Evolutionary conservation across 2,329 filamentous ascomycete genomes (phyloP), one percentile per base, ranked within the genome.

Genomic region (Neonectria hederae): DNA sequence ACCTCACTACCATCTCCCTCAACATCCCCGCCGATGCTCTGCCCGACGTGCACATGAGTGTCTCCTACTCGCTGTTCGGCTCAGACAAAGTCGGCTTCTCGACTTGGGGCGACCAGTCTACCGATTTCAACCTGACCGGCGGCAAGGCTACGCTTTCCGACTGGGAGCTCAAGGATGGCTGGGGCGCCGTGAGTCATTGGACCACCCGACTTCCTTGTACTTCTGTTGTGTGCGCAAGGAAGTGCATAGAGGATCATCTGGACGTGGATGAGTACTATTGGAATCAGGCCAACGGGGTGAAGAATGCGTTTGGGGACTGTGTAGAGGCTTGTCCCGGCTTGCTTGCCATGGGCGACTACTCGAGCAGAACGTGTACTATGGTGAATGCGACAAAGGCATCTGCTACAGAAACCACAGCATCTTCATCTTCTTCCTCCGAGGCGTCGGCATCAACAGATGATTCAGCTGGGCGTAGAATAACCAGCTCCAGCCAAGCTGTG

Each of bases 41-140:
- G 4, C 61, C 55, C 13, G 43, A 54, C 24, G n/a, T 24, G n/a
- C 61, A 32, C 48, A 59, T 59, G 54, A 5, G 9, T 5, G 26
- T 59, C 38, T 59, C 54, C 5, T 63, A 54, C 55, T 9, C 17
- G 4, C 26, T 52, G 2, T 63, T 53, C 46, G 10, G 24, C 46
- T 63, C 60, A 5, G 17, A 22, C 13, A 57, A 54, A 9, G 60
- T 63, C 38, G 19, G 46, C 32, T 63, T 22, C 26, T 42, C 10
- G 30, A 24, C 54, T 8, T 59, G 61, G 54, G 62, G 51, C 51
- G 52, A 64, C 62, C 55, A 59, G 45, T 43, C 56, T 4, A 52
- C 52, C n/a, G 14, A n/a, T 4, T 64, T 64, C 55, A 64, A 64
- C 26, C 43, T 64, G n/a, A 59, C 62, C 0, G 43, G 26, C 32